These are phyloP conservation scores for Kodamaea arcana DNA, from an alignment of 1,139 yeast species.

Conservation along the genomic window DNA sequence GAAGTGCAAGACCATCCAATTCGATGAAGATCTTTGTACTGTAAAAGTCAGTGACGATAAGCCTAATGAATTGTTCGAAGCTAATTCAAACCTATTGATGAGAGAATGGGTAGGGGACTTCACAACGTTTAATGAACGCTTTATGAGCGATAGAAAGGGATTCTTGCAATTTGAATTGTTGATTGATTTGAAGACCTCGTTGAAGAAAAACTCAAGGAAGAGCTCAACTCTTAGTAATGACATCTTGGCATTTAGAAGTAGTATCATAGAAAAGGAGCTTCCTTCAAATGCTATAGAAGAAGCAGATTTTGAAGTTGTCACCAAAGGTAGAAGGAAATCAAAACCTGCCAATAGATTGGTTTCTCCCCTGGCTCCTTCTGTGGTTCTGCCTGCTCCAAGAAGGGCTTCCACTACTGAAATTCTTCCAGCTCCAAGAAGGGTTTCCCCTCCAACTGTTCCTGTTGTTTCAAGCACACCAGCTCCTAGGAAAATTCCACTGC, in stretches of 20 bases:
- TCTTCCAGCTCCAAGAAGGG: not conserved
- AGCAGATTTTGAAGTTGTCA: slow-evolving; percentile 29
- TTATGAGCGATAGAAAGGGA: slow-evolving; percentile 45
- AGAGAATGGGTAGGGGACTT: slow-evolving; percentile 30
- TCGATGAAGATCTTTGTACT: slow-evolving; percentile 9
- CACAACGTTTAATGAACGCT: slow-evolving; percentile 42
- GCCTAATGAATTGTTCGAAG: slow-evolving; percentile 20
- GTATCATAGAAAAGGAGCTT: slow-evolving; percentile 17
- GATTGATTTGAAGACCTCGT: slow-evolving; percentile 35
- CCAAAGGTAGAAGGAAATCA: slow-evolving; percentile 20
- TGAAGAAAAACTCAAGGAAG: slow-evolving; percentile 24
- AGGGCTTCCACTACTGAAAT: slow-evolving; percentile 2
- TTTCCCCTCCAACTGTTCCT: not conserved
- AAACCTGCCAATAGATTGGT: slow-evolving; percentile 3
- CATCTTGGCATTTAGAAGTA: slow-evolving; percentile 19
- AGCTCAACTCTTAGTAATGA: slow-evolving; percentile 23
- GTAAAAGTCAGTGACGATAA: slow-evolving; percentile 4
- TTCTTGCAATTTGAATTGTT: slow-evolving; percentile 44
- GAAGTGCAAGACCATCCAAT: slow-evolving; percentile 24
- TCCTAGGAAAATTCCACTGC: not conserved
- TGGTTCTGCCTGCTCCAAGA: slow-evolving; percentile 5
- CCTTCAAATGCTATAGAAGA: slow-evolving; percentile 20
- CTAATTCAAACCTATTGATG: slow-evolving; percentile 21
- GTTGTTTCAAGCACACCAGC: too few species aligned
- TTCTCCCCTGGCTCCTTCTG: not conserved